These are phyloP conservation scores for Phaeotremella fagi DNA, from an alignment of 768 basidiomycete genomes.

Conservation along the genomic window DNA sequence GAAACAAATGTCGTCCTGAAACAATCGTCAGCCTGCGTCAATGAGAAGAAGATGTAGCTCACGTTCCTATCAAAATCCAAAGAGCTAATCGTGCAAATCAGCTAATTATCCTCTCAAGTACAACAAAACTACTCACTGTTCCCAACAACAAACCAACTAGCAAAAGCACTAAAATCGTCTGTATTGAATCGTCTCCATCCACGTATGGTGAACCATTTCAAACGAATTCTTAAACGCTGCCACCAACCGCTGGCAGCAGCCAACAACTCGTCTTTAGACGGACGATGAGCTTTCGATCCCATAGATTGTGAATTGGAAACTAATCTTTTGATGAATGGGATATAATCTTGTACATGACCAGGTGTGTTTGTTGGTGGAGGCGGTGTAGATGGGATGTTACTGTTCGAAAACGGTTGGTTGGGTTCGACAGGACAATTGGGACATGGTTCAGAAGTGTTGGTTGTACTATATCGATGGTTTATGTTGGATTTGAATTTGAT, in stretches of 20 bases:
- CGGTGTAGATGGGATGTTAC: slow-evolving; percentile 7
- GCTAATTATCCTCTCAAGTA: slow-evolving; percentile 4
- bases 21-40: background rate
- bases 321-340: slow-evolving; percentile 43
- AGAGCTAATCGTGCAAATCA: slow-evolving; percentile 55
- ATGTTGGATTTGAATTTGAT: too few species aligned
- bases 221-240: slow-evolving; percentile 80
- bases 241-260: slow-evolving; percentile 83
- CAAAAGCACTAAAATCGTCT: slow-evolving; percentile 93
- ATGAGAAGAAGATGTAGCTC: slow-evolving; percentile 45
- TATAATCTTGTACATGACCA: slow-evolving; percentile 43
- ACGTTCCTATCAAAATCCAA: slow-evolving; percentile 95
- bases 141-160: slow-evolving; percentile 93
- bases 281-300: slow-evolving; percentile 49
- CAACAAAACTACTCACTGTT: slow-evolving; percentile 54
- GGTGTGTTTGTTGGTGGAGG: slow-evolving; percentile 5
- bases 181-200: slow-evolving; percentile 92
- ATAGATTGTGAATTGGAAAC: slow-evolving; percentile 25
- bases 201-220: slow-evolving; percentile 95
- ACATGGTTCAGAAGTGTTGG: slow-evolving; percentile 10
- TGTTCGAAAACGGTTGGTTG: background rate
- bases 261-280: slow-evolving; percentile 84
- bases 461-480: background rate
- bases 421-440: slow-evolving; percentile 13
- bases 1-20: slow-evolving; percentile 87